A percentile compares a stretch with the other conserved stretches of the same genome.
These are phyloP conservation scores for Hypoxylon perforatum DNA, from an alignment of 495 filamentous ascomycete species.

Conservation along the genomic window DNA sequence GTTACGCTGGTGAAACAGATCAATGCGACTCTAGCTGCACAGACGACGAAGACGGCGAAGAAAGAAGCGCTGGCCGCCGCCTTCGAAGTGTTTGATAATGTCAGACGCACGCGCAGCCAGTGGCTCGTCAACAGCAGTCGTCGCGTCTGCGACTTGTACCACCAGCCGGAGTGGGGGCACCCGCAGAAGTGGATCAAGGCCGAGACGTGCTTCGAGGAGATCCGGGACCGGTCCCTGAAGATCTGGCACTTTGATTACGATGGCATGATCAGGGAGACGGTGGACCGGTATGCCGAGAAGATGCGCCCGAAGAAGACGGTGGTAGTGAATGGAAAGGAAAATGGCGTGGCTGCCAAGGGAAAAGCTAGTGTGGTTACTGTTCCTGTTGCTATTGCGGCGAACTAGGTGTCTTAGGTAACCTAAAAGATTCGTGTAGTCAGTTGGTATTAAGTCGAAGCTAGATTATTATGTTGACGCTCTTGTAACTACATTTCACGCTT, in stretches of 20 bases:
- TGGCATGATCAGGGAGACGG: conserved; percentile 39
- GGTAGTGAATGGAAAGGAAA: not conserved
- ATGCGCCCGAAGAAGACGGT: not conserved
- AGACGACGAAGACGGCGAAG: conserved; percentile 6
- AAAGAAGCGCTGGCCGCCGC: conserved; percentile 17
- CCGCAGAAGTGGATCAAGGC: conserved; percentile 44
- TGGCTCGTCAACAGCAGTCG: conserved; percentile 53
- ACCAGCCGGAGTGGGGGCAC: conserved; percentile 43
- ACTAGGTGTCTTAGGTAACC: not conserved
- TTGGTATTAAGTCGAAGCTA: no score
- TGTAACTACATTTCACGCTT: no score
- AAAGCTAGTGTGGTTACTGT: not conserved
- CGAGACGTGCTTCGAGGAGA: conserved; percentile 48
- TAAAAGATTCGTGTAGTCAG: no score
- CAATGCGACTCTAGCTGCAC: not conserved
- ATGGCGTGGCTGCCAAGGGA: no score
- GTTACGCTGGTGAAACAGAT: conserved; percentile 20
- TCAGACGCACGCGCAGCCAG: conserved; percentile 41
- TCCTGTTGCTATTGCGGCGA: conserved; percentile 9
- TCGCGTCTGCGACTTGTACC: conserved; percentile 40
- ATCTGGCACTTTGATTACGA: conserved; percentile 51
- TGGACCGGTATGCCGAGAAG: conserved; percentile 21
- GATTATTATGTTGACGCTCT: no score
- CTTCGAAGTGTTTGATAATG: conserved; percentile 29
- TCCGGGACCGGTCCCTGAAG: conserved; percentile 44